Conservation (phyloP, 495 filamentous ascomycete genomes). For the Penicillium macrosclerotiorum region DNA sequence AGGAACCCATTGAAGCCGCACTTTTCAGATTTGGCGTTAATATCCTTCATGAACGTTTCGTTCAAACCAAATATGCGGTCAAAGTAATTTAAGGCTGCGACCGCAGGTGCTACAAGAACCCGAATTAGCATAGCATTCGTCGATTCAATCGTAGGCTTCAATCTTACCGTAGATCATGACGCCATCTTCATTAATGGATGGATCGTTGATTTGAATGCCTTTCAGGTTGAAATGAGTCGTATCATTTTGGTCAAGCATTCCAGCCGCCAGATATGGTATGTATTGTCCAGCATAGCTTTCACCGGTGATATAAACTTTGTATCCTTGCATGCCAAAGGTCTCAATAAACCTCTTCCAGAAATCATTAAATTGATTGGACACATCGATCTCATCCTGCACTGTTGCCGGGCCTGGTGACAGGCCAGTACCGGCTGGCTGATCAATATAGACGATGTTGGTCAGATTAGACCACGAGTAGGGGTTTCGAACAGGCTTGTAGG, state of each 20-base stretch:
- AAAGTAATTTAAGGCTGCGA: constrained; percentile 64
- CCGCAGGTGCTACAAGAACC: constrained; percentile 48
- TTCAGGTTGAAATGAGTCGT: constrained; percentile 63
- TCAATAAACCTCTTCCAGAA: constrained; percentile 71
- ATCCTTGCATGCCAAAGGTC: constrained; percentile 60
- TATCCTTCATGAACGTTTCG: constrained; percentile 56
- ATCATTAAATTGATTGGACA: constrained; percentile 65
- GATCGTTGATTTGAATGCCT: constrained; percentile 71
- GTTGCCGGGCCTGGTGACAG: constrained; percentile 61
- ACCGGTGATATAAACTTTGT: constrained; percentile 66
- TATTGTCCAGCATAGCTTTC: constrained; percentile 76
- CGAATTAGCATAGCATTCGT: too few species aligned
- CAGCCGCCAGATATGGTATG: constrained; percentile 74
- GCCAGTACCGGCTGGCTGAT: constrained; percentile 77
- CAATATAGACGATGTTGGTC: constrained; percentile 73
- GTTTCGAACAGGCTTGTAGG: constrained; percentile 60
- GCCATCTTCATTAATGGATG: constrained; percentile 52
- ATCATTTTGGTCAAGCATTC: constrained; percentile 69
- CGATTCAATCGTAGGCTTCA: too few species aligned
- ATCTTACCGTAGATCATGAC: constrained; percentile 34
- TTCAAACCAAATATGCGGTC: constrained; percentile 62
- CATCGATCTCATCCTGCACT: constrained; percentile 62
- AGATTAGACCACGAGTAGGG: constrained; percentile 70
- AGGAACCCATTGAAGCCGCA: constrained; percentile 69
- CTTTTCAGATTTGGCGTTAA: constrained; percentile 51